Base-by-base conservation (phyloP, 2,329 filamentous ascomycete genomes). In the Phoma sp. region DNA sequence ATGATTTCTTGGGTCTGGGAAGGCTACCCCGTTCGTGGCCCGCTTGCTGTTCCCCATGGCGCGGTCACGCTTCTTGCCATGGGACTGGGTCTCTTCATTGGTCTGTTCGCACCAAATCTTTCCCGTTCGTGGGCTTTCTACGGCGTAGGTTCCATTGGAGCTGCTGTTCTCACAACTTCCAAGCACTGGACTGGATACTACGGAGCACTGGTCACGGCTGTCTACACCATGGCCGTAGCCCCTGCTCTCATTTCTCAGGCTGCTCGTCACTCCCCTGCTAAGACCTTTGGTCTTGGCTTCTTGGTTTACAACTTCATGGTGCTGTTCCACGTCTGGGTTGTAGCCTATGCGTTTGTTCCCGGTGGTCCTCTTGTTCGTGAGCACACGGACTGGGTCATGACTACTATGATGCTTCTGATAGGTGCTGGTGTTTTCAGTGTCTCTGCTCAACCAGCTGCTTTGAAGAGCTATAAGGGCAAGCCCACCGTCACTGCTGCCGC, bases 1-100 rank as follows among this genome's bases (percentile, higher is more conserved):
- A 98, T 99, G 92, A 97, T 98, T 53, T 83, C 93, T 13, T 99
- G 95, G 95, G 91, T 91, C 2, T 99, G 95, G 95, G 92, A 97
- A 65, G 95, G 95, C 6, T 99, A 90, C 67, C 95, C 95, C 11
- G 85, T 98, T 36, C 86, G 89, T 44, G 95, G 95, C 6, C 95
- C 95, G 2, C 85, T 95, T 44, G 86, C 92, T 57, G 91, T 88
- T 42, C 91, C 92, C n/a, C 92, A 98, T 68, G 95, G 93, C 48
- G 91, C 90, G 66, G 85, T 89, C 72, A 97, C 92, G 1, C 85
- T 97, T 47, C 83, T 90, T 48, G 88, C 88, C 55, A 99, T 99
- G 95, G 91, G 90, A 25, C 78, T 82, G 36, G 95, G 95, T 49
- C 80, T 96, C 18, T 72, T 91, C 11, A 79, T 89, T 32, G 92